Evolutionary conservation across 1,284 basidiomycete genomes (phyloP).

Genomic region (Cutaneotrichosporon spelunceum): DNA sequence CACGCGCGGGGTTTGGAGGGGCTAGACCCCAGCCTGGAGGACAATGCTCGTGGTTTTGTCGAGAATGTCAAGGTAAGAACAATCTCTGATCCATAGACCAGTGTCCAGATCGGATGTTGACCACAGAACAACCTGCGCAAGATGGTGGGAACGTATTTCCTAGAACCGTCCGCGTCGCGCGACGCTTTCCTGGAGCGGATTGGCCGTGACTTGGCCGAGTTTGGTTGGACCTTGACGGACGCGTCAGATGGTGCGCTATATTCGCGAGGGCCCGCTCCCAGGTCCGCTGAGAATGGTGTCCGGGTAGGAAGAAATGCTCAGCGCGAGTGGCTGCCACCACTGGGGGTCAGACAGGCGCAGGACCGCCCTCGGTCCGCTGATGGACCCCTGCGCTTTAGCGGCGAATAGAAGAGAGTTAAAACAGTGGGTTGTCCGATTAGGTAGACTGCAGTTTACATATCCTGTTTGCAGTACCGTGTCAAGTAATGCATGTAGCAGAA

Average conservation of each 20-base stretch:
- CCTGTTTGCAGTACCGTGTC: background rate
- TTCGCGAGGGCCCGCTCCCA: background rate
- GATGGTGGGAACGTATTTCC: constrained; percentile 37
- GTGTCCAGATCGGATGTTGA: constrained; percentile 10
- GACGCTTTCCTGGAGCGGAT: constrained; percentile 45
- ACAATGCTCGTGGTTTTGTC: constrained; percentile 41
- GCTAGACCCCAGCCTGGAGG: constrained; percentile 32
- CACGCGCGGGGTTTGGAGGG: constrained; percentile 39
- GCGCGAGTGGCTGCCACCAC: background rate
- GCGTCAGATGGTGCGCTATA: constrained; percentile 34
- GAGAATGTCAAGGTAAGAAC: constrained; percentile 52
- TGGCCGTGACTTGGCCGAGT: constrained; percentile 37
- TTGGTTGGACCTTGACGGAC: constrained; percentile 43
- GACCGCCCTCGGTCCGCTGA: background rate
- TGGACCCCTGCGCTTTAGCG: background rate
- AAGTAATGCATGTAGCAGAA: background rate
- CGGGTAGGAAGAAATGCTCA: background rate
- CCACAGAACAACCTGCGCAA: constrained; percentile 37
- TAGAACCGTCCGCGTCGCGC: constrained; percentile 27
- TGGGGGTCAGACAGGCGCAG: background rate
- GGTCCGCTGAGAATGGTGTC: background rate
- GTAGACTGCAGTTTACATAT: background rate
- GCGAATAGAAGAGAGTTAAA: background rate
- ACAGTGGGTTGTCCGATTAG: background rate
- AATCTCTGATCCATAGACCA: too few species aligned